Evolutionary conservation across 2,329 filamentous ascomycete genomes (phyloP), one percentile per base, ranked within the genome.

Genomic region (Epichloe amarillans): DNA sequence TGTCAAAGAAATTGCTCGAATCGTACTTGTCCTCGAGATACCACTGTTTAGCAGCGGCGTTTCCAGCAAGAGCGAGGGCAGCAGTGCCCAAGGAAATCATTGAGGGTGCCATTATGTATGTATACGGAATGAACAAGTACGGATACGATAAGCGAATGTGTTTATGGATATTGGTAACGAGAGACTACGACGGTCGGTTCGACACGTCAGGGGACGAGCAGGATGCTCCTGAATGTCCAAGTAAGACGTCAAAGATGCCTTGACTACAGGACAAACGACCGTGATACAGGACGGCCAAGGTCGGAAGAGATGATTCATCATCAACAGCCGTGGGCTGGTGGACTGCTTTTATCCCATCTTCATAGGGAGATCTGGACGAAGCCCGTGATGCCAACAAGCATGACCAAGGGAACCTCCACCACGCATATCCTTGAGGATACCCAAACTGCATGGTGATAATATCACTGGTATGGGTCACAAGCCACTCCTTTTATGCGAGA

Each of bases 1-100:
- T 71, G 57, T 68, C 62, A 41, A 74, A 72, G 60, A 76, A 75
- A 64, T 75, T 75, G 53, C 55, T 55, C 41, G 55, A 51, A 46
- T 69, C 64, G 56, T 72, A 74, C 0, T 64, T 58, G 48, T 74
- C 70, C 3, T 62, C 55, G 45, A 73, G 58, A 52, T 71, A 69
- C 44, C 64, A 64, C 54, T 65, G 56, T 45, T 58, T 61, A 15
- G 64, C 62, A 36, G 62, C 57, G 35, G 61, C 64, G 30, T 60
- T 56, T 37, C 62, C 66, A 38, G 64, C 60, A 46, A 65, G 63
- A 49, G 63, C 67, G 56, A 69, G 57, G 48, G 64, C 66, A 53
- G 64, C 68, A 50, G 67, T 61, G 60, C 66, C 64, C 47, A 73
- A 58, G 51, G 64, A 62, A 55, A 66, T 41, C 53, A 74, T 54